Evolutionary conservation across 202 grass and related monocot genomes (phyloP).

Genomic region (Setaria italica): DNA sequence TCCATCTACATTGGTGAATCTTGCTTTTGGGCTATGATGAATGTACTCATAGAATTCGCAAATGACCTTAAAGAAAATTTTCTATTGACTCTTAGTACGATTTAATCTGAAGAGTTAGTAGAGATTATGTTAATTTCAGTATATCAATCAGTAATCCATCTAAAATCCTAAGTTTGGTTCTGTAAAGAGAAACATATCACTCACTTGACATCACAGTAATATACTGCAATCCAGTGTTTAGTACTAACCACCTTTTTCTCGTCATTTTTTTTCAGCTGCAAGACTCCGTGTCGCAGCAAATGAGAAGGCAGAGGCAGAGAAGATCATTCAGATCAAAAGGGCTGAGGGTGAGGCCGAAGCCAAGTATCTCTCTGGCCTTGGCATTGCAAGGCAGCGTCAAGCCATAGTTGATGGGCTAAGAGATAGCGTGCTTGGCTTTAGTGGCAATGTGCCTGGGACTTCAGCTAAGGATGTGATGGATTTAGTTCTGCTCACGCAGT

Average conservation of each 20-base stretch:
- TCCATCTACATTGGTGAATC: constrained; percentile 3
- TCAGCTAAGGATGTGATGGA: constrained; percentile 79
- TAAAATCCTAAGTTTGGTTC: background rate
- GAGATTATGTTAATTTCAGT: background rate
- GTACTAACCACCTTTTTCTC: constrained; percentile 26
- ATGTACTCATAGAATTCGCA: constrained; percentile 28
- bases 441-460: constrained; percentile 69
- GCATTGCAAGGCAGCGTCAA: constrained; percentile 68
- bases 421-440: constrained; percentile 74
- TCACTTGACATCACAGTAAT: background rate
- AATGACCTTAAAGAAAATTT: background rate
- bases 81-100: background rate
- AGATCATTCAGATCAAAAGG: constrained; percentile 77
- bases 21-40: background rate
- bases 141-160: background rate
- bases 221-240: background rate
- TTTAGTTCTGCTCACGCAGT: constrained; percentile 66
- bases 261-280: constrained; percentile 56
- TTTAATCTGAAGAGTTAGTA: background rate
- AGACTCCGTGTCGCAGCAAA: constrained; percentile 64
- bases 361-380: constrained; percentile 68
- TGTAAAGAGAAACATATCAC: background rate
- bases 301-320: constrained; percentile 79
- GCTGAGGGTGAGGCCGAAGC: constrained; percentile 79
- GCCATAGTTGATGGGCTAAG: constrained; percentile 72